These are phyloP conservation scores for Auricularia sp. DNA, from an alignment of 768 basidiomycete species.

Conservation along the genomic window DNA sequence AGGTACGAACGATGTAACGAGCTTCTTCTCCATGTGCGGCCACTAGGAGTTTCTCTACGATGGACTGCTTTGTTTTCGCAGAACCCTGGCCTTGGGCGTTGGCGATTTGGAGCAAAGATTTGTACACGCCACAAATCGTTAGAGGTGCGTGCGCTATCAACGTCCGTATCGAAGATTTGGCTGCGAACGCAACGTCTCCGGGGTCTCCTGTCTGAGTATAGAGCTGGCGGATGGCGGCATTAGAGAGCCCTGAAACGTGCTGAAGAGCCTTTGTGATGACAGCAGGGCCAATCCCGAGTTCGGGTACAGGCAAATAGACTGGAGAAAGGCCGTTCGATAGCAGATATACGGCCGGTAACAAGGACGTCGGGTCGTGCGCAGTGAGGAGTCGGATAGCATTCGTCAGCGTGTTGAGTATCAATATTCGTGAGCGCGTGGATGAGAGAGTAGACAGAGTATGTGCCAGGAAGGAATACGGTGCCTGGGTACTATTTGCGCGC, in stretches of 20 bases:
- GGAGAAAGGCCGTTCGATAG: constrained; percentile 73
- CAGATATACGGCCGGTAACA: constrained; percentile 70
- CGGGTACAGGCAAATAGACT: constrained; percentile 51
- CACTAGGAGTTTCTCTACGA: constrained; percentile 75
- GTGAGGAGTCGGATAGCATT: constrained; percentile 67
- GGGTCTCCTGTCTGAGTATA: constrained; percentile 72
- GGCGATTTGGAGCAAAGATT: constrained; percentile 56
- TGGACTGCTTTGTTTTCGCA: constrained; percentile 60
- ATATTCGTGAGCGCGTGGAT: constrained; percentile 60
- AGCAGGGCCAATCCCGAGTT: constrained; percentile 60
- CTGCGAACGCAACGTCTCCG: constrained; percentile 81
- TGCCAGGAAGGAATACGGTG: constrained; percentile 64
- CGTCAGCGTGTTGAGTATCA: constrained; percentile 56
- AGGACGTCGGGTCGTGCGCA: constrained; percentile 51
- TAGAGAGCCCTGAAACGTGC: constrained; percentile 56
- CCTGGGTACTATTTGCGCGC: constrained; percentile 21
- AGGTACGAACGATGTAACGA: constrained; percentile 68
- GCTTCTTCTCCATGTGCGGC: constrained; percentile 79
- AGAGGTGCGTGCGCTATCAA: constrained; percentile 63
- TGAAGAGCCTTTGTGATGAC: constrained; percentile 63
- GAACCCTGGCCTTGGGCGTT: constrained; percentile 65
- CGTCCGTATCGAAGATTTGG: constrained; percentile 66
- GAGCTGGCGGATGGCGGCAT: constrained; percentile 46
- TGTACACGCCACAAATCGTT: constrained; percentile 53
- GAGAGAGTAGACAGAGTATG: constrained; percentile 51